A percentile compares a stretch with the other conserved stretches of the same genome.
Conservation (phyloP, 2,329 filamentous ascomycete genomes). For the Penicillium hesseltinei region DNA sequence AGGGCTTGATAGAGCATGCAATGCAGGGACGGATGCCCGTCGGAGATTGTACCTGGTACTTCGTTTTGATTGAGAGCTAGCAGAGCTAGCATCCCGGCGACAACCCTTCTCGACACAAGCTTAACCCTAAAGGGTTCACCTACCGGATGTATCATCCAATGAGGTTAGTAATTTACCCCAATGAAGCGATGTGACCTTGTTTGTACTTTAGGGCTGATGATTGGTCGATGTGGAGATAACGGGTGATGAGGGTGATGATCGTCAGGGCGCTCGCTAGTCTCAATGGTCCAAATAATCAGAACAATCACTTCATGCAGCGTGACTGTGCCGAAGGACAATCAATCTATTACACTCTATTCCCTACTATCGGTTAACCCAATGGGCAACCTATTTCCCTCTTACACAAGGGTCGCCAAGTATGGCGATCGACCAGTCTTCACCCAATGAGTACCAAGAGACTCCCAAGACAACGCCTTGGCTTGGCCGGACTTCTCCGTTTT, state of each 20-base stretch:
- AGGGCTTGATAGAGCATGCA: background rate
- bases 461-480: conserved; percentile 1
- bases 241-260: conserved; percentile 23
- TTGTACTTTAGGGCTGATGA: conserved; percentile 5
- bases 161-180: background rate
- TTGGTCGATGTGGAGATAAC: conserved; percentile 21
- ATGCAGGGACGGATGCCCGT: conserved; percentile 8
- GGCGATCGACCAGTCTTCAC: conserved; percentile 18
- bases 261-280: conserved; percentile 16
- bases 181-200: conserved; percentile 21
- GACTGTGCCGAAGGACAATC: background rate
- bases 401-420: conserved; percentile 7
- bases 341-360: background rate
- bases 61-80: background rate
- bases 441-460: conserved; percentile 15
- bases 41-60: conserved; percentile 3
- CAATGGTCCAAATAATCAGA: background rate
- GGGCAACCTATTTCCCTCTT: background rate
- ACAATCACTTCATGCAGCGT: background rate
- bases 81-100: background rate
- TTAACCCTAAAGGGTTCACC: conserved; percentile 6
- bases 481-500: conserved; percentile 20
- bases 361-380: conserved; percentile 1
- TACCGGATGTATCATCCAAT: conserved; percentile 12
- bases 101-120: background rate